Evolutionary conservation across 1,284 basidiomycete species (phyloP), one percentile per base, ranked within the genome.

Genomic region (Ganoderma lingzhi): DNA sequence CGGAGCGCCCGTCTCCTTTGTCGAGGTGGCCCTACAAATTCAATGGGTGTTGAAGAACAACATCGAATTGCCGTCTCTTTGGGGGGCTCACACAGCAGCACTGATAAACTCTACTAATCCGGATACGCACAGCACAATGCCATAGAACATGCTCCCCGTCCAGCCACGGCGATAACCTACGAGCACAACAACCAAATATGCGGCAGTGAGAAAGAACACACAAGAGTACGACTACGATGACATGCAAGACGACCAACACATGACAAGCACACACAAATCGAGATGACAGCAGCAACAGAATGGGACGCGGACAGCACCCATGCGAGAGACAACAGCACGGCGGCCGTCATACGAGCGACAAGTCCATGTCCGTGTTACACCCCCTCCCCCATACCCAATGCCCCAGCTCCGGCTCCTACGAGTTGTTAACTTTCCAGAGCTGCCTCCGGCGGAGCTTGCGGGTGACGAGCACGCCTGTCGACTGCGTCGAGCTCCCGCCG

Each of bases 401-500:
- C 23, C 23, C 23, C 23, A 23, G 23, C 10, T 10, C 48, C 23
- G 23, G 10, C 37, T 10, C 64, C 37, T 62, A 67, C 15, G 67
- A 58, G 63, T 60, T 51, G 82, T 92, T 92, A 67, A 96, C 93
- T 85, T 96, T 96, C 92, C 92, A 96, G 78, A 96, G 82, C 60
- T 90, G 88, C 75, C 91, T 87, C 82, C 91, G 93, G 82, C 90
- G 92, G 84, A 92, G 84, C 83, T 95, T 96, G 74, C 94, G 88
- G 60, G 94, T 95, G 76, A 96, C 86, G 79, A 95, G 93, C 73
- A 96, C 93, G 48, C 90, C 87, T 80, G 90, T 94, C 68, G 89
- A 91, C 55, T 88, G 89, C 75, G 85, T 85, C 73, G 86, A 87
- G 69, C 86, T 87, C 68, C 89, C 89, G 70, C 91, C 92, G 81